Conservation (phyloP, 768 basidiomycete genomes). For the Xerocomus brunneocitrinus region DNA sequence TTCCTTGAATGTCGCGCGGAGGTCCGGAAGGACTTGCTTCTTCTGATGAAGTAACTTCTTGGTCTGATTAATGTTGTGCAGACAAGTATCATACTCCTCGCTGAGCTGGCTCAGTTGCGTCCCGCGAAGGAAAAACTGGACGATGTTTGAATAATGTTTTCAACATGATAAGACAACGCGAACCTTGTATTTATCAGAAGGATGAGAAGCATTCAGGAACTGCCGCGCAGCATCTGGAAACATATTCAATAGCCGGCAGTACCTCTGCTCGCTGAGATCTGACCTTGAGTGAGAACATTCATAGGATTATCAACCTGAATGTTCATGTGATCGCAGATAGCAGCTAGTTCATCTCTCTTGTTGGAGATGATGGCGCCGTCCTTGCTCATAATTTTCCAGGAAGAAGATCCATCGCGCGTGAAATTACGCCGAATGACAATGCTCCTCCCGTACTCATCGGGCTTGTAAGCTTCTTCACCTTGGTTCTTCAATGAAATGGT, state of each 20-base stretch:
- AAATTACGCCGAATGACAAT: slow-evolving; percentile 84
- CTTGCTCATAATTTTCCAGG: slow-evolving; percentile 79
- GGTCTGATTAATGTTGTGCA: slow-evolving; percentile 68
- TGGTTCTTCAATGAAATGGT: slow-evolving; percentile 82
- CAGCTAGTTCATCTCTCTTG: slow-evolving; percentile 79
- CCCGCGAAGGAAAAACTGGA: slow-evolving; percentile 89
- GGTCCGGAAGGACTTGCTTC: slow-evolving; percentile 73
- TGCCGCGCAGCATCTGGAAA: slow-evolving; percentile 42
- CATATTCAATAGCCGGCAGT: neutral
- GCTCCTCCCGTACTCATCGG: slow-evolving; percentile 77
- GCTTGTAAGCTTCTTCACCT: slow-evolving; percentile 85
- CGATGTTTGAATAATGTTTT: neutral
- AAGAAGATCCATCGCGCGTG: slow-evolving; percentile 65
- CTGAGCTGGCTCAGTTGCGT: slow-evolving; percentile 87
- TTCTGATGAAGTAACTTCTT: slow-evolving; percentile 64
- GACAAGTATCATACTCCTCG: slow-evolving; percentile 78
- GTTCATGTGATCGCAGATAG: slow-evolving; percentile 93
- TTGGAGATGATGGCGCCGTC: slow-evolving; percentile 63
- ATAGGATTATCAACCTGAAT: slow-evolving; percentile 96
- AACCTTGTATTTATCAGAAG: slow-evolving; percentile 87
- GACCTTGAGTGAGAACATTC: slow-evolving; percentile 88
- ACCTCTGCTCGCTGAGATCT: neutral
- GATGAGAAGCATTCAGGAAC: slow-evolving; percentile 80
- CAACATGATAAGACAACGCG: slow-evolving; percentile 8
- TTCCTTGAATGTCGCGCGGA: slow-evolving; percentile 54